Evolutionary conservation across 192 early-diverging fungal species (phyloP).

Genomic region (Paraglomus brasilianum): DNA sequence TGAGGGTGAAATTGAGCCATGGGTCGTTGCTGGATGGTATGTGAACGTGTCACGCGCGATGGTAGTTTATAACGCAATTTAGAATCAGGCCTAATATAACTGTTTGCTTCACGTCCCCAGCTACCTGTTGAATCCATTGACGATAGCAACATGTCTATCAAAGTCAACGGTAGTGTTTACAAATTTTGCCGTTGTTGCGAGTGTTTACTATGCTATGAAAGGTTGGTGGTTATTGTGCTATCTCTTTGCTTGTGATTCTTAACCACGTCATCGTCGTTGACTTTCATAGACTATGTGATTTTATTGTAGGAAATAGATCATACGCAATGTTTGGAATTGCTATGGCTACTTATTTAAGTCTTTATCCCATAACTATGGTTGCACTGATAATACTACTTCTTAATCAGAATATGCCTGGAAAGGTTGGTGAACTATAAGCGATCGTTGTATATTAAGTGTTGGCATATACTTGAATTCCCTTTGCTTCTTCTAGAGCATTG

Average conservation of each 20-base stretch:
- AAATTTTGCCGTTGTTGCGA: conserved; percentile 71
- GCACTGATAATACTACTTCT: conserved; percentile 58
- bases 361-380: conserved; percentile 86
- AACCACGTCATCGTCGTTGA: not conserved
- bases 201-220: conserved; percentile 64
- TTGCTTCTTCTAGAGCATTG: conserved; percentile 16
- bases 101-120: conserved; percentile 5
- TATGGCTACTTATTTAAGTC: conserved; percentile 76
- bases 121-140: conserved; percentile 86
- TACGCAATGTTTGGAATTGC: conserved; percentile 71
- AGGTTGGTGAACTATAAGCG: conserved; percentile 12
- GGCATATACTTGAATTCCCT: not conserved
- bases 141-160: conserved; percentile 70
- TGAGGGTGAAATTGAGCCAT: conserved; percentile 12
- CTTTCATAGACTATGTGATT: not conserved
- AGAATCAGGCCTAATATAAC: too few relatives aligned
- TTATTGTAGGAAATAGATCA: conserved; percentile 45
- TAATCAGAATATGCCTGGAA: conserved; percentile 15
- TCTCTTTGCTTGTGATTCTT: not conserved
- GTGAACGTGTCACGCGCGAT: too few relatives aligned
- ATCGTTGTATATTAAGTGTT: not conserved
- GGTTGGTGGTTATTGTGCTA: conserved; percentile 35
- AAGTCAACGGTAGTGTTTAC: conserved; percentile 76
- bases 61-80: too few relatives aligned
- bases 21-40: conserved; percentile 32